A percentile compares a stretch with the other conserved stretches of the same genome.
Evolutionary conservation across 2,329 filamentous ascomycete genomes (phyloP).

Genomic region (Aureobasidium sp.): DNA sequence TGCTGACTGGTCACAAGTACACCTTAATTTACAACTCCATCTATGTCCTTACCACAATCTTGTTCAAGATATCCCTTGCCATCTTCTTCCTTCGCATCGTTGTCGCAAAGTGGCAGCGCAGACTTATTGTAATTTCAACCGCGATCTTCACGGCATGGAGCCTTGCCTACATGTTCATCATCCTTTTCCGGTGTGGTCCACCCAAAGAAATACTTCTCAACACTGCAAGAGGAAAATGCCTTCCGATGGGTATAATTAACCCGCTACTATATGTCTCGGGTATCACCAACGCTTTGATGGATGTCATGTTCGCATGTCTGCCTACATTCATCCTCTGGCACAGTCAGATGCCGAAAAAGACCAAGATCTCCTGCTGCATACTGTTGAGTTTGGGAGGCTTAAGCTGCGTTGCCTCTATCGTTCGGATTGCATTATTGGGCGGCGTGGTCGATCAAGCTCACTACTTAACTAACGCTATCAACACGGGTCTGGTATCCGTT

Average conservation of each 20-base stretch:
- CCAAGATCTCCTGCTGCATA: slow-evolving; percentile 9
- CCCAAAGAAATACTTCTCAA: not conserved
- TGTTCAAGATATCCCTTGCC: slow-evolving; percentile 14
- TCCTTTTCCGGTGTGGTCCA: not conserved
- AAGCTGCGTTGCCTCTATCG: slow-evolving; percentile 11
- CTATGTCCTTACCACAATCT: slow-evolving; percentile 11
- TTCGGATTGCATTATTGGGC: slow-evolving; percentile 9
- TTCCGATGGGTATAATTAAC: not conserved
- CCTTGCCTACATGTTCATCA: not conserved
- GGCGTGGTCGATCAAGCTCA: not conserved
- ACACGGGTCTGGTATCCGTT: slow-evolving; percentile 13
- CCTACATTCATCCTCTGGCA: slow-evolving; percentile 7
- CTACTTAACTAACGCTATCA: slow-evolving; percentile 7
- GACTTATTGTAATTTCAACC: not conserved
- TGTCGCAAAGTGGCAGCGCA: slow-evolving; percentile 8
- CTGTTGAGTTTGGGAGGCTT: slow-evolving; percentile 9
- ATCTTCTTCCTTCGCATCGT: not conserved
- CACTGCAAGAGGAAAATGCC: slow-evolving; percentile 8
- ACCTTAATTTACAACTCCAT: not conserved
- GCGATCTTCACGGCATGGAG: not conserved
- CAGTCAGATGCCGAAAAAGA: slow-evolving; percentile 6
- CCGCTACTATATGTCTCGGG: slow-evolving; percentile 11
- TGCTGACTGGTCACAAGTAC: not conserved
- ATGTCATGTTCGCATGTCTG: slow-evolving; percentile 10
- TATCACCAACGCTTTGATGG: slow-evolving; percentile 7